Percentiles rank a stretch among this genome's conserved stretches.
Conservation (phyloP, 345 rosid species). For the Eucalyptus coolabah region DNA sequence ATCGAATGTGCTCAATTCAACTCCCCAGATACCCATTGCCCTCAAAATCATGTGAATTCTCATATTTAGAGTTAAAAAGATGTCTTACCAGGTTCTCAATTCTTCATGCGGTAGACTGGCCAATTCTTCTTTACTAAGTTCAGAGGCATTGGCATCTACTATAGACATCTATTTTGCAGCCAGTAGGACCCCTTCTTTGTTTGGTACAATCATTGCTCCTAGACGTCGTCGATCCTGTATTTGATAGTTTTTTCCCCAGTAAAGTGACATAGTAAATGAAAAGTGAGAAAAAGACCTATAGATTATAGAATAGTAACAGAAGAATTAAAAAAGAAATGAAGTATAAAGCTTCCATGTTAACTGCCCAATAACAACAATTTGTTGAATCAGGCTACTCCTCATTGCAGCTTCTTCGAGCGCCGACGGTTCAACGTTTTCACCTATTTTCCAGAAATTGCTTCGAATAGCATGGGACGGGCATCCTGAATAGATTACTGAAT, state of each 20-base stretch:
- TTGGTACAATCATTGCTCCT: conserved; percentile 75
- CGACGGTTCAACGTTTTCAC: conserved; percentile 84
- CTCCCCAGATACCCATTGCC: not conserved
- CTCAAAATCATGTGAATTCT: not conserved
- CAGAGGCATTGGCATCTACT: conserved; percentile 35
- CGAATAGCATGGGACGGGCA: not conserved
- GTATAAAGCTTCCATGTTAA: conserved; percentile 3
- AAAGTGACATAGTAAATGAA: not conserved
- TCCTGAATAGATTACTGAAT: not conserved
- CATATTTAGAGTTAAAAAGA: conserved; percentile 50
- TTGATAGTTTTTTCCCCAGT: conserved; percentile 38
- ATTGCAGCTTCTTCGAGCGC: conserved; percentile 84
- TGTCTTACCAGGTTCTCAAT: conserved; percentile 49
- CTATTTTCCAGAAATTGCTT: conserved; percentile 8
- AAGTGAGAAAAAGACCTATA: not conserved
- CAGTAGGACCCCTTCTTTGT: conserved; percentile 58
- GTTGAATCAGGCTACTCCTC: conserved; percentile 68
- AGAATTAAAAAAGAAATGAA: not conserved
- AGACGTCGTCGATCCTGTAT: conserved; percentile 75
- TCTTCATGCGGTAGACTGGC: conserved; percentile 36
- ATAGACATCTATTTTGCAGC: conserved; percentile 34
- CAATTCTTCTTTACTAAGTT: conserved; percentile 42
- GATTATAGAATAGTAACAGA: not conserved
- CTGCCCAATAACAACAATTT: conserved; percentile 83
- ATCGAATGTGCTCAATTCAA: not conserved